Evolutionary conservation across 2,329 filamentous ascomycete genomes (phyloP), one percentile per base, ranked within the genome.

Genomic region (Ilyonectria destructans): DNA sequence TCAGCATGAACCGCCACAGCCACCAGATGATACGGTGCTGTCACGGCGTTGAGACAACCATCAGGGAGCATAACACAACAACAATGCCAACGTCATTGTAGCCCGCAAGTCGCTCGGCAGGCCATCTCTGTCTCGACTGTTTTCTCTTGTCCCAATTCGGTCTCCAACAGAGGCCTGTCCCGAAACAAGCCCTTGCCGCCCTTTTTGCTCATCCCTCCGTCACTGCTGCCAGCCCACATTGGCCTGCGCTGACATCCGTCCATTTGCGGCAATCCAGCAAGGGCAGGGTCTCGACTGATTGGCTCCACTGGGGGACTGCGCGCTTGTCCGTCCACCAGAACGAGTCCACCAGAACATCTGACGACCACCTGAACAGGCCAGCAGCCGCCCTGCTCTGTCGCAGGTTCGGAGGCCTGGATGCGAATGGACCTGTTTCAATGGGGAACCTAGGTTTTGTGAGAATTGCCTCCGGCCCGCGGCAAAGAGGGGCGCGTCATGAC

Each of bases 241-340:
- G 29, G 29, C 26, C n/a, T 12, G 49, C 29, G 49, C 8, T 43
- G 52, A 31, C 52, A 13, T 31, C 46, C 45, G 56, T 67, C 64
- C 64, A 43, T 67, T 62, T 67, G 58, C 35, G 58, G 64, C 40
- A 67, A 62, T 58, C 37, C 52, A 43, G 46, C 52, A 31, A 55
- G 43, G 45, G 58, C 64, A 58, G 54, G 45, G 52, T 19, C 58
- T 52, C 29, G 46, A 37, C 15, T 66, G 64, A 66, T 66, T 66
- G 64, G 64, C 56, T 57, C 21, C 19, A 29, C 23, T 17, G 23
- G 19, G 15, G 15, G 4, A 31, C 31, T 17, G 40, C 54, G 33
- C 45, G 13, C 35, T 26, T 51, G 62, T 58, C 46, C 46, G 46
- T 54, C 37, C 52, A n/a, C 58, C n/a, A 21, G n/a, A 17, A 51